phyloP scores from a whole-genome alignment of 345 rosid species.

The Lepidium aucheri region DNA sequence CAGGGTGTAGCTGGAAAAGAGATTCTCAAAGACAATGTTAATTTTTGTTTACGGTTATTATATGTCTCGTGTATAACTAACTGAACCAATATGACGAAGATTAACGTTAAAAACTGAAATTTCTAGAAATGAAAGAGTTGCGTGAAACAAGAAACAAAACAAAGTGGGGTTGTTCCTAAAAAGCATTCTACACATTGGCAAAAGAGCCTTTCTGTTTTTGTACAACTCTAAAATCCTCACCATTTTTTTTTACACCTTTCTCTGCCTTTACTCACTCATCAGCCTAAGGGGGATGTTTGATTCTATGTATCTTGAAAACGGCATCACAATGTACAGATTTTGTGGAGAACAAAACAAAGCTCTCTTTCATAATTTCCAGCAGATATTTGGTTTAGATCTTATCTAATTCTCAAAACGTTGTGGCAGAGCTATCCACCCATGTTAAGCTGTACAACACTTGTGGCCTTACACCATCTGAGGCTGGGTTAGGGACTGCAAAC shows the following conservation, averaged over 20 bases:
- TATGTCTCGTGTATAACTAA: neutral
- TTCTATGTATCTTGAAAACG: slow-evolving; percentile 39
- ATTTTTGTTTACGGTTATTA: neutral
- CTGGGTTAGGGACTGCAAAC: too few relatives aligned
- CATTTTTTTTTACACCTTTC: slow-evolving; percentile 40
- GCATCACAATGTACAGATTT: slow-evolving; percentile 54
- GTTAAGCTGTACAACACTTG: too few relatives aligned
- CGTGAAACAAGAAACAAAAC: neutral
- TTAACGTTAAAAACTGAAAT: neutral
- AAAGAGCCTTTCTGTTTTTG: slow-evolving; percentile 32
- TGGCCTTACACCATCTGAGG: too few relatives aligned
- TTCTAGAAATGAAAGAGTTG: slow-evolving; percentile 4
- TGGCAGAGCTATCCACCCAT: slow-evolving; percentile 22
- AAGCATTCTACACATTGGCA: slow-evolving; percentile 41
- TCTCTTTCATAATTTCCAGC: slow-evolving; percentile 2
- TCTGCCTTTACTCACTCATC: slow-evolving; percentile 30
- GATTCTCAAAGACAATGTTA: neutral
- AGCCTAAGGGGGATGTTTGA: slow-evolving; percentile 27
- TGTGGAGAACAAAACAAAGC: slow-evolving; percentile 38
- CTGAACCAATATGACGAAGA: neutral
- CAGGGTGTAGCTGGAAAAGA: too few relatives aligned
- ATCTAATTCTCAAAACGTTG: slow-evolving; percentile 25
- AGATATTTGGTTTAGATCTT: slow-evolving; percentile 14
- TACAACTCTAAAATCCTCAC: slow-evolving; percentile 32
- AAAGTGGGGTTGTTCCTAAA: slow-evolving; percentile 13